Evolutionary conservation across 1,139 yeast species (phyloP).

Genomic region (Geotrichum europaeum): DNA sequence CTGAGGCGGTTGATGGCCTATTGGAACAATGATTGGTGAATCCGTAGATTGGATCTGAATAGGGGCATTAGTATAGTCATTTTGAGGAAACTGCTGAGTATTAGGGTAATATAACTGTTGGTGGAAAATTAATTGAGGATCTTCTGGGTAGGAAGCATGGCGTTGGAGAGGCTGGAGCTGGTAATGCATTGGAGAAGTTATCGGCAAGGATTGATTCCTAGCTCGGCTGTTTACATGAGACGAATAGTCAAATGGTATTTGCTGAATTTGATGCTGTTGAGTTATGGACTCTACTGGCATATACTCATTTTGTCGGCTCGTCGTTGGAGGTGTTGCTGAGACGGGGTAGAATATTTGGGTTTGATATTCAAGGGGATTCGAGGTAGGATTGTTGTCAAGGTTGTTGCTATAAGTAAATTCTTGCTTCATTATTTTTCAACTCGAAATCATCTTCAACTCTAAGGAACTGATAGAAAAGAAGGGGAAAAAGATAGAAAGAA

Average conservation of each 20-base stretch:
- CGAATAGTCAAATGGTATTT: not conserved
- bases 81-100: not conserved
- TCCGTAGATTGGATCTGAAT: not conserved
- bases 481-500: not conserved
- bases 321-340: not conserved
- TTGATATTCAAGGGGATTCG: not conserved
- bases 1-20: conserved; percentile 1
- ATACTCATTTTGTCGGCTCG: not conserved
- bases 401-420: not conserved
- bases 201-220: not conserved
- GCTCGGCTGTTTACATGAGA: not conserved
- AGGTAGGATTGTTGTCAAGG: not conserved
- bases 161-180: not conserved
- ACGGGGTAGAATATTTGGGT: not conserved
- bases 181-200: not conserved
- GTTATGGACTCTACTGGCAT: not conserved
- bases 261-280: not conserved
- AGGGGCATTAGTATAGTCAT: not conserved
- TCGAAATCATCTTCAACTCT: not conserved
- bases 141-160: not conserved
- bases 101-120: not conserved
- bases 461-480: not conserved
- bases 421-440: not conserved
- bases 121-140: not conserved
- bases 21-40: not conserved